phyloP scores from a whole-genome alignment of 352 stramenopile genomes.

The Thalassiosira hispida region DNA sequence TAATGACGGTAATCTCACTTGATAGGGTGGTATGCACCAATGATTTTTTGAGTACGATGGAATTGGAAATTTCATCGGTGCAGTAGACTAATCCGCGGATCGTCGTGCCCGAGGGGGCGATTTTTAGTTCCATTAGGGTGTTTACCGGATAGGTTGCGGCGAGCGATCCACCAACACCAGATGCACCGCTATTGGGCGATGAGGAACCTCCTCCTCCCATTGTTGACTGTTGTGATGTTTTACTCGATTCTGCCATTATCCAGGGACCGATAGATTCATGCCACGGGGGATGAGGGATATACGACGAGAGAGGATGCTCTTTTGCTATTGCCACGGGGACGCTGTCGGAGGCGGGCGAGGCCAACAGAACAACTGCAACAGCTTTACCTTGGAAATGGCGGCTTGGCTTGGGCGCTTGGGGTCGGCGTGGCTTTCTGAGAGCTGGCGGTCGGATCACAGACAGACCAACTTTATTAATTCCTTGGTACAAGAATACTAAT shows the following conservation, averaged over 20 bases:
- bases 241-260: conserved; percentile 8
- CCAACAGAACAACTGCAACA: no score
- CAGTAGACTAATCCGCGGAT: conserved; percentile 72
- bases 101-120: conserved; percentile 40
- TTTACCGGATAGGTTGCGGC: conserved; percentile 66
- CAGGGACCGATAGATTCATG: not conserved
- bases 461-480: no score
- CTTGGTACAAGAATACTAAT: no score
- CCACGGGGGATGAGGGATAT: no score
- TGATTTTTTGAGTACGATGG: conserved; percentile 68
- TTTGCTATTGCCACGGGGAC: no score
- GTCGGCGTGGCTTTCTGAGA: no score
- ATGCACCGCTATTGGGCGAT: not conserved
- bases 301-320: no score
- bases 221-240: not conserved
- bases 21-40: conserved; percentile 57
- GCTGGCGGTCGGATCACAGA: no score
- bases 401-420: no score
- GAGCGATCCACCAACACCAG: not conserved
- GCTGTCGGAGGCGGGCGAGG: no score
- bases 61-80: conserved; percentile 74
- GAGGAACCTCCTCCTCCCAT: conserved; percentile 1
- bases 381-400: no score
- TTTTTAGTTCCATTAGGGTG: conserved; percentile 74
- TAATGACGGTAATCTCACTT: conserved; percentile 65